A percentile compares a stretch with the other conserved stretches of the same genome.
phyloP scores from a whole-genome alignment of 495 filamentous ascomycete genomes.

The Aspergillus campestris region DNA sequence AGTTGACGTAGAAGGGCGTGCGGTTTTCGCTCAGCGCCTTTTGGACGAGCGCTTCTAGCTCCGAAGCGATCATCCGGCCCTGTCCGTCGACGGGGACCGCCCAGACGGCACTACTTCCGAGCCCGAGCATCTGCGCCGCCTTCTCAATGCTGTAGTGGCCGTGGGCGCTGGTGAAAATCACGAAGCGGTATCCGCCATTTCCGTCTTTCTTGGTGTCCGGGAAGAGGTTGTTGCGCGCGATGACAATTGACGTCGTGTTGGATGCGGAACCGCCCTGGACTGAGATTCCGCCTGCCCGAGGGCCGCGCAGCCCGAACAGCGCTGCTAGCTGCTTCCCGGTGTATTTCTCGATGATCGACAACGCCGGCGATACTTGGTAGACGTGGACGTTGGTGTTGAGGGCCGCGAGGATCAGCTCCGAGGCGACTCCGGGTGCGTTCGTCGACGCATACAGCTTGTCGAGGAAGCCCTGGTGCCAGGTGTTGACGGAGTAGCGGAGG shows the following conservation, averaged over 20 bases:
- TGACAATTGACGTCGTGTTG: slow-evolving; percentile 79
- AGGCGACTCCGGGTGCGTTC: slow-evolving; percentile 73
- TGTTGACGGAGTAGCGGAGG: slow-evolving; percentile 81
- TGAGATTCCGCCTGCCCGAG: slow-evolving; percentile 75
- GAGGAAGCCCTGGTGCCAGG: slow-evolving; percentile 92
- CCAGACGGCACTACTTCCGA: slow-evolving; percentile 67
- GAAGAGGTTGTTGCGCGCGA: slow-evolving; percentile 80
- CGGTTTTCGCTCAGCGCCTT: slow-evolving; percentile 52
- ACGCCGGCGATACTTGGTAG: slow-evolving; percentile 80
- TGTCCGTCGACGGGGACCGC: slow-evolving; percentile 61
- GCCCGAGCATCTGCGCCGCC: slow-evolving; percentile 75
- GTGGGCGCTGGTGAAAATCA: slow-evolving; percentile 82
- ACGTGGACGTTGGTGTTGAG: slow-evolving; percentile 90
- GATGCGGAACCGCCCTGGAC: slow-evolving; percentile 80
- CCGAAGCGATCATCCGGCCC: slow-evolving; percentile 62
- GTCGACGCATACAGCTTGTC: slow-evolving; percentile 86
- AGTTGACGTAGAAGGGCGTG: slow-evolving; percentile 91
- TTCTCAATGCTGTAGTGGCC: slow-evolving; percentile 96
- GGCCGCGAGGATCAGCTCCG: slow-evolving; percentile 72
- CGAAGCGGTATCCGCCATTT: slow-evolving; percentile 53
- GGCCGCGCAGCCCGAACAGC: slow-evolving; percentile 67
- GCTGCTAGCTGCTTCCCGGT: slow-evolving; percentile 59
- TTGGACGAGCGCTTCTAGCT: slow-evolving; percentile 52
- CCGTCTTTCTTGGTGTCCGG: slow-evolving; percentile 67
- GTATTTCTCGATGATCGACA: slow-evolving; percentile 78